phyloP scores from a whole-genome alignment of 805 yeast genomes.

The Kuraishia borneana region DNA sequence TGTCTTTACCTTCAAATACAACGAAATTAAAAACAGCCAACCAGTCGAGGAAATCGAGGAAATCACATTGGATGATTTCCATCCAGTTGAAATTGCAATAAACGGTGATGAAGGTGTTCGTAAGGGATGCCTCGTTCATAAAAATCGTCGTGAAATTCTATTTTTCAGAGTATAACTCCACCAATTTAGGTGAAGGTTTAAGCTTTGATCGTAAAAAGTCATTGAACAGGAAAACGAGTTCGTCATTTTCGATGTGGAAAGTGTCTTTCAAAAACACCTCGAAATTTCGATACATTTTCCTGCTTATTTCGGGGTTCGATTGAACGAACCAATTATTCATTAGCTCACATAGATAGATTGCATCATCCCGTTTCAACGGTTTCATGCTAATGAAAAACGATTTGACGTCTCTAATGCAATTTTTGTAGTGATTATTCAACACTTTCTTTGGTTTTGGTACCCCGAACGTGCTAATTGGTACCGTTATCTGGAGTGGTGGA shows the following conservation, averaged over 20 bases:
- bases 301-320: not conserved
- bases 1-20: constrained; percentile 11
- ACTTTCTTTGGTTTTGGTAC: too few relatives aligned
- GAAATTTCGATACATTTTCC: not conserved
- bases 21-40: constrained; percentile 2
- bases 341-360: too few relatives aligned
- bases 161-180: constrained; percentile 13
- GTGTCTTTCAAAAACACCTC: not conserved
- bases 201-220: too few relatives aligned
- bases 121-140: constrained; percentile 29
- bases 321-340: too few relatives aligned
- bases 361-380: too few relatives aligned
- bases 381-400: too few relatives aligned
- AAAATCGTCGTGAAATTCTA: constrained; percentile 24
- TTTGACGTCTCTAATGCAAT: too few relatives aligned
- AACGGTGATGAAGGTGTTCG: constrained; percentile 14
- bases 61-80: constrained; percentile 5
- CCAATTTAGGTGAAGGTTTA: not conserved
- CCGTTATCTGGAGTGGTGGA: too few relatives aligned
- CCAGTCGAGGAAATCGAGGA: constrained; percentile 5
- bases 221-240: too few relatives aligned
- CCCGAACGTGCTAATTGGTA: too few relatives aligned
- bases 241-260: not conserved
- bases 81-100: constrained; percentile 22
- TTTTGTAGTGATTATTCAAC: too few relatives aligned